A percentile compares a stretch with the other conserved stretches of the same genome.
phyloP scores from a whole-genome alignment of 192 early-diverging fungal species.

The Lobosporangium transversale region DNA sequence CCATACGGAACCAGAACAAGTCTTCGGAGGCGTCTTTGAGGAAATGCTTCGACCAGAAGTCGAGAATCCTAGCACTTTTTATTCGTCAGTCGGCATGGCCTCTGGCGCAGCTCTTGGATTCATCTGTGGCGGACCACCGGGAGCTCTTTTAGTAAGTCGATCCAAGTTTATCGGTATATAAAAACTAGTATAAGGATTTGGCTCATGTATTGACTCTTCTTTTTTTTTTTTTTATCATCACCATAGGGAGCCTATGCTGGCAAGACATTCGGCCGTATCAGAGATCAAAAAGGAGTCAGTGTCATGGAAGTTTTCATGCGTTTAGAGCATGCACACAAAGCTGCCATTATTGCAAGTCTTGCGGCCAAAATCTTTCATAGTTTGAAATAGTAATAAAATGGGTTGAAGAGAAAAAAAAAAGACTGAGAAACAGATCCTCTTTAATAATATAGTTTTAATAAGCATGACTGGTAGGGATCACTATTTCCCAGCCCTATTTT shows the following conservation, averaged over 20 bases:
- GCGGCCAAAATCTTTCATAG: slow-evolving; percentile 56
- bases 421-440: too few species aligned
- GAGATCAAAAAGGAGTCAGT: slow-evolving; percentile 71
- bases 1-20: slow-evolving; percentile 64
- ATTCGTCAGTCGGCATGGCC: slow-evolving; percentile 72
- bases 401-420: too few species aligned
- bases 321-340: slow-evolving; percentile 65
- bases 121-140: slow-evolving; percentile 72
- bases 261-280: slow-evolving; percentile 67
- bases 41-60: slow-evolving; percentile 82
- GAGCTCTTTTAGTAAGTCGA: slow-evolving; percentile 55
- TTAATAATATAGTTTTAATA: too few species aligned
- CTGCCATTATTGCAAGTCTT: slow-evolving; percentile 63
- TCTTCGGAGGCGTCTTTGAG: slow-evolving; percentile 86
- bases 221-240: slow-evolving; percentile 1
- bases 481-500: too few species aligned
- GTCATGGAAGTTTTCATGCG: slow-evolving; percentile 68
- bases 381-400: too few species aligned
- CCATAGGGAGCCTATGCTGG: slow-evolving; percentile 68
- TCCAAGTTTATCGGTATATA: not conserved
- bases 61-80: slow-evolving; percentile 65
- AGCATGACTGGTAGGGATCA: too few species aligned
- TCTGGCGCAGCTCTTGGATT: slow-evolving; percentile 81
- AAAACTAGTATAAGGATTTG: not conserved
- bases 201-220: not conserved